phyloP scores from a whole-genome alignment of 495 filamentous ascomycete species.

The Aeminium ludgeri region DNA sequence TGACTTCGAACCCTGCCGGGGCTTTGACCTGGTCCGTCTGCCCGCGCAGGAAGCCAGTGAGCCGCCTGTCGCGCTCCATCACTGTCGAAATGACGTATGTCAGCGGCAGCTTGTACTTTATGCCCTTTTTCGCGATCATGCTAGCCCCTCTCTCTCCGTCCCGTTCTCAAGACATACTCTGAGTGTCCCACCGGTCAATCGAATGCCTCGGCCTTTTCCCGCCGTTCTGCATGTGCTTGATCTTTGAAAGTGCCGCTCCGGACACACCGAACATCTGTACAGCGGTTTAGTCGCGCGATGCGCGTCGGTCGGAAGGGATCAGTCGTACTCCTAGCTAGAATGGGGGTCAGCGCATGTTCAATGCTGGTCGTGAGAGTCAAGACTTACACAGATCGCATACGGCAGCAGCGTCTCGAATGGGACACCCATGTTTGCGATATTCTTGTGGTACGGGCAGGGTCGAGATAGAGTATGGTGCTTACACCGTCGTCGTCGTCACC shows the following conservation, averaged over 20 bases:
- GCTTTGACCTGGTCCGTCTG: slow-evolving; percentile 68
- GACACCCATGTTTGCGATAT: slow-evolving; percentile 52
- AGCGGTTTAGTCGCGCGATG: background rate
- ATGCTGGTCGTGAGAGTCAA: slow-evolving; percentile 4
- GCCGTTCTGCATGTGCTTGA: slow-evolving; percentile 69
- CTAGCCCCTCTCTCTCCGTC: background rate
- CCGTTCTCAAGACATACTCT: slow-evolving; percentile 25
- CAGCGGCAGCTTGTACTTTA: too few relatives aligned
- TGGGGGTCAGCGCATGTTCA: background rate
- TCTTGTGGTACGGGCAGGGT: slow-evolving; percentile 3
- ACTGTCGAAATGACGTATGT: slow-evolving; percentile 48
- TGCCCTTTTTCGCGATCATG: too few relatives aligned
- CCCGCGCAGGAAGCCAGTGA: slow-evolving; percentile 72
- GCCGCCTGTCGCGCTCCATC: slow-evolving; percentile 87
- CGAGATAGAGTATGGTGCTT: too few relatives aligned
- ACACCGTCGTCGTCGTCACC: too few relatives aligned
- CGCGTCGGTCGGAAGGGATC: background rate
- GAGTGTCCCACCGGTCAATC: slow-evolving; percentile 83
- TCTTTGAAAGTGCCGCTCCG: slow-evolving; percentile 54
- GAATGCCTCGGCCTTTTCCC: slow-evolving; percentile 73
- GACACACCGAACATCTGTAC: slow-evolving; percentile 77
- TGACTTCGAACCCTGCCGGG: slow-evolving; percentile 79
- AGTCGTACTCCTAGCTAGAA: background rate
- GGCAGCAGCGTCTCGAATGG: slow-evolving; percentile 92
- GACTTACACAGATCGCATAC: slow-evolving; percentile 68